Base-by-base conservation (phyloP, 2,329 filamentous ascomycete genomes). In the Cladosporium colombiae region DNA sequence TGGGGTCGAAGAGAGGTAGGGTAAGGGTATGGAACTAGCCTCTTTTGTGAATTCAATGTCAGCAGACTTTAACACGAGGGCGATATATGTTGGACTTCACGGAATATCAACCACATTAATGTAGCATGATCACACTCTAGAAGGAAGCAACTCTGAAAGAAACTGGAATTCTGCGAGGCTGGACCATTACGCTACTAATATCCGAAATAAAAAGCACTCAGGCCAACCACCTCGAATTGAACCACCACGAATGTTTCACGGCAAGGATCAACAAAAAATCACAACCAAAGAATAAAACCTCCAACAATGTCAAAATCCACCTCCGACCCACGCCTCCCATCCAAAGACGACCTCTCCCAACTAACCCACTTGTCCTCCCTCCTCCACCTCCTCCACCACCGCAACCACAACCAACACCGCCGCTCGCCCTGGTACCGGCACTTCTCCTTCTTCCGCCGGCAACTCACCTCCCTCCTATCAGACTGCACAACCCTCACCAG, bases 321-420 rank as follows among this genome's bases (percentile, higher is more conserved):
- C 3, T 8, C 33, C 16, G 23, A 7, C 4, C 52, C 52, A 16
- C 50, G 50, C 2, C 16, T 40, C 6, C 61, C 61, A 10, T 63
- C 61, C 0, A 55, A 53, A 40, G 61, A 63, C 18, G 61, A 65
- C 14, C 40, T 61, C 25, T 50, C 56, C 25, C 50, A 50, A 10
- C 57, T 66, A 27, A 46, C 23, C 49, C 77, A 80, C 65, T 74
- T 83, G 74, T 66, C 80, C 73, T 71, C 85, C 59, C 79, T 93
- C 56, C 86, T 97, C 53, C 83, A 89, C 73, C 85, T 91, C 70
- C 86, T 96, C 72, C 86, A 89, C 78, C 88, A 92, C 76, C 91
- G 93, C 73, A 95, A 97, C 81, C 89, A 89, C 75, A 98, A 97
- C 80, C 94, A 98, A 80, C 94, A 98, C 78, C 88, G 88, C 64